Conservation (phyloP, 1,284 basidiomycete genomes). For the Dichomitus squalens region DNA sequence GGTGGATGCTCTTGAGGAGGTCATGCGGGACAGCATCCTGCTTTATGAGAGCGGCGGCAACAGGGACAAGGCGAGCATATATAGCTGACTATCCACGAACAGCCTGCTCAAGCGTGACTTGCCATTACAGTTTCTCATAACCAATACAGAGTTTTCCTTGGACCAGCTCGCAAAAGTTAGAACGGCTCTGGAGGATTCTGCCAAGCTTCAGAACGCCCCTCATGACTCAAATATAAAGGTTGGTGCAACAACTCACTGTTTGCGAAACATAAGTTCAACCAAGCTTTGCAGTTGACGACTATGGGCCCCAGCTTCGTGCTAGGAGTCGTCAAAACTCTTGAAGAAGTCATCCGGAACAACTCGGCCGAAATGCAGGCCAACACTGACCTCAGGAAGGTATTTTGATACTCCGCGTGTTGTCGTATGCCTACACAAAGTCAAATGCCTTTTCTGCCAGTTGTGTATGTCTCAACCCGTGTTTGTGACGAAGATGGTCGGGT, state of each 20-base stretch:
- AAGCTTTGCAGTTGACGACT: constrained; percentile 4
- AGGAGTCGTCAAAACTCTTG: constrained; percentile 1
- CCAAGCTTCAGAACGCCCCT: background rate
- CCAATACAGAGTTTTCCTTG: constrained; percentile 6
- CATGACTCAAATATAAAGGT: background rate
- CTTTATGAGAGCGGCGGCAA: background rate
- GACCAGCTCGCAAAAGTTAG: constrained; percentile 1
- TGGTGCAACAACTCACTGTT: background rate
- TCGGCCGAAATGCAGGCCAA: background rate
- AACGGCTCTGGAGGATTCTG: constrained; percentile 8
- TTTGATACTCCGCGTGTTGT: background rate
- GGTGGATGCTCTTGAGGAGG: constrained; percentile 8
- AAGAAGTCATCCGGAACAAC: background rate
- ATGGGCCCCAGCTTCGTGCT: constrained; percentile 7
- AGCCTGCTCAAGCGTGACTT: background rate
- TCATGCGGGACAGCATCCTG: constrained; percentile 11
- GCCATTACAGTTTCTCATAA: constrained; percentile 2
- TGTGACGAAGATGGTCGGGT: background rate
- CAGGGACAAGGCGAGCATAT: background rate
- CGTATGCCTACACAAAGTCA: background rate
- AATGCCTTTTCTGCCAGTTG: background rate
- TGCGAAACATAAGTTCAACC: no score
- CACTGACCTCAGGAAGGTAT: background rate
- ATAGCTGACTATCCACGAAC: background rate
- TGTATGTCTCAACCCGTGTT: background rate